Evolutionary conservation across 768 basidiomycete genomes (phyloP), one percentile per base, ranked within the genome.

Genomic region (Trametes cinnabarina): DNA sequence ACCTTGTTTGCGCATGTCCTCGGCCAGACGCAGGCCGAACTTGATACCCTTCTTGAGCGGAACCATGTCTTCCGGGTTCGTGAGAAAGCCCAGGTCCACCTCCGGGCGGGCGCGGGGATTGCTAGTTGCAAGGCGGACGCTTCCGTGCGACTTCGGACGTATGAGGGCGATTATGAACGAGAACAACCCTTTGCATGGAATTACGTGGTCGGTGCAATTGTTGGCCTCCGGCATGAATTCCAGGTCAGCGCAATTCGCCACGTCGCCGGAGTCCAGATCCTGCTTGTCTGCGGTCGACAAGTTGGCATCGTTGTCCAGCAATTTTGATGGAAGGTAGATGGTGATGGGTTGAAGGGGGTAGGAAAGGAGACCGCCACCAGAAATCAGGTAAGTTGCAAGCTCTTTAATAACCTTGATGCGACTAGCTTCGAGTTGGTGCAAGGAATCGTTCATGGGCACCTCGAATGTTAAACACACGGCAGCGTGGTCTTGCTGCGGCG

Each of bases 401-500:
- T 76, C 70, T 14, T 56, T 37, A 9, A 75, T 20, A 5, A 68
- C 66, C 23, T 47, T 55, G 39, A 62, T 58, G 1, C 73, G 71
- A 17, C 62, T 65, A 12, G 37, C 57, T 17, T 68, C 40, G 3
- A 77, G 47, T 0, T 60, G 54, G 17, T 67, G 63, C 1, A 77
- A 41, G 34, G 72, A 71, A 43, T 78, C 73, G 1, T 51, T 42
- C 20, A 74, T 52, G 2, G 76, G 74, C 10, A 66, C 61, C 23
- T 70, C 62, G 55, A 68, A 78, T 10, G 65, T 62, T 9, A 74
- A 42, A 1, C 73, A 62, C 17, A 76, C 67, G n/a, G 60, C 68
- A 15, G 74, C 49, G 57, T 79, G 77, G 60, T 77, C 77, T 73
- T 76, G 69, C 72, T 73, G 51, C 8, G 5, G 15, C n/a, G 5